These are phyloP conservation scores for Juncus effusus DNA, from an alignment of 176 grass and related monocot genomes.

Conservation along the genomic window DNA sequence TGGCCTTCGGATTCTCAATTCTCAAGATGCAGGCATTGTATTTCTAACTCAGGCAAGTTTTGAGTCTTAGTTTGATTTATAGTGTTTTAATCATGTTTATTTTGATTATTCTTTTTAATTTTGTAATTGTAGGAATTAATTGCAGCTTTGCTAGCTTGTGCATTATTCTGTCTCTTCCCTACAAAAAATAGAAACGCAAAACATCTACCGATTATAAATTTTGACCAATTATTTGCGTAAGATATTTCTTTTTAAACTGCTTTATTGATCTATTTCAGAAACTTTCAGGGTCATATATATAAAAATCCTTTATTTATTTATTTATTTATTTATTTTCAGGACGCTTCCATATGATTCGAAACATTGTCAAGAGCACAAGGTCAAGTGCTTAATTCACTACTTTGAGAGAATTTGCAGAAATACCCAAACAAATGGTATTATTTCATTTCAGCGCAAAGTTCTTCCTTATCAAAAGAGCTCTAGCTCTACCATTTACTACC, in stretches of 20 bases:
- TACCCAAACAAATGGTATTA: slow-evolving; percentile 35
- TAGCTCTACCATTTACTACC: slow-evolving; percentile 27
- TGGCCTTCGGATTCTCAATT: slow-evolving; percentile 55
- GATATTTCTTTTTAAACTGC: background rate
- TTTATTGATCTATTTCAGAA: slow-evolving; percentile 1
- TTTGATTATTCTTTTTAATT: slow-evolving; percentile 7
- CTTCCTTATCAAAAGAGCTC: slow-evolving; percentile 26
- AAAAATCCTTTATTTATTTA: background rate
- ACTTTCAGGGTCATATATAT: background rate
- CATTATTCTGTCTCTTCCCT: slow-evolving; percentile 86
- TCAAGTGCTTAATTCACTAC: slow-evolving; percentile 79
- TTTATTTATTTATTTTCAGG: slow-evolving; percentile 31
- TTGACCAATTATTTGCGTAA: slow-evolving; percentile 71
- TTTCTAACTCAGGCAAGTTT: slow-evolving; percentile 45
- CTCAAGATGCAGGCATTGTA: slow-evolving; percentile 53
- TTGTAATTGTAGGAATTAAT: slow-evolving; percentile 52
- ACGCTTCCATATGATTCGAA: slow-evolving; percentile 35
- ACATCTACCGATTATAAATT: slow-evolving; percentile 65
- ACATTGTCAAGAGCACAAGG: slow-evolving; percentile 76
- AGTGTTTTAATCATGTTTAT: background rate
- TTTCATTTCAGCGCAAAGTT: slow-evolving; percentile 87
- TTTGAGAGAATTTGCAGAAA: slow-evolving; percentile 70
- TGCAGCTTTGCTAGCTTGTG: slow-evolving; percentile 70
- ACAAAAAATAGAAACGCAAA: slow-evolving; percentile 43
- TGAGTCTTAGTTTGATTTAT: background rate